A percentile compares a stretch with the other conserved stretches of the same genome.
Evolutionary conservation across 306 rosid species (phyloP).

Genomic region (Prunus armeniaca): DNA sequence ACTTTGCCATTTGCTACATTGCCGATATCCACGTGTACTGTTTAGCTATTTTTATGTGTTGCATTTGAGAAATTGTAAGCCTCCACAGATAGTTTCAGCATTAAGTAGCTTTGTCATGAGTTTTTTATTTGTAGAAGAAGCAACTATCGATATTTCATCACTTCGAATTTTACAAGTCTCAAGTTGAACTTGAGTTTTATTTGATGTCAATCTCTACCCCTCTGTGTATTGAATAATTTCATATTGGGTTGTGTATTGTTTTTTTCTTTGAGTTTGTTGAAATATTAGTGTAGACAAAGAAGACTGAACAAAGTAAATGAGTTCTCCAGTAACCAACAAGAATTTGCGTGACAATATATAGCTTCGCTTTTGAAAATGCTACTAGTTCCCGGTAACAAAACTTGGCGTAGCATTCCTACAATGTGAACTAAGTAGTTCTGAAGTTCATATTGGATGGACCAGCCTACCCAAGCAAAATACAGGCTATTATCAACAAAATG

Average conservation of each 20-base stretch:
- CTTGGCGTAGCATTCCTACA: constrained; percentile 5
- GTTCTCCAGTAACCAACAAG: neutral
- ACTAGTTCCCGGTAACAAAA: constrained; percentile 29
- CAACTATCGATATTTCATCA: constrained; percentile 14
- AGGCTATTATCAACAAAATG: constrained; percentile 14
- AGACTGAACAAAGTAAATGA: too few species aligned
- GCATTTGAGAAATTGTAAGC: constrained; percentile 56
- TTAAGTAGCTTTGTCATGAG: constrained; percentile 35
- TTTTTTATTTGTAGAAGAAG: constrained; percentile 43
- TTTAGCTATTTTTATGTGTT: constrained; percentile 41
- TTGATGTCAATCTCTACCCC: constrained; percentile 18
- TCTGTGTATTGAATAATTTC: neutral
- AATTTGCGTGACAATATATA: neutral
- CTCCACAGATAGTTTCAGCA: constrained; percentile 30
- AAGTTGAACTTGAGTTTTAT: constrained; percentile 18
- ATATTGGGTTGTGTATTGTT: neutral
- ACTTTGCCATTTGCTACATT: constrained; percentile 31
- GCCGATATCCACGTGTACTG: constrained; percentile 33
- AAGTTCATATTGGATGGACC: constrained; percentile 9
- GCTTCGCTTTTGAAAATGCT: neutral
- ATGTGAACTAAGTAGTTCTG: neutral
- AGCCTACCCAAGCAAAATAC: constrained; percentile 2
- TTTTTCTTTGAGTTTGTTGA: neutral
- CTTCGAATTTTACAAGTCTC: constrained; percentile 24
- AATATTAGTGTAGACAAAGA: too few species aligned